Percentiles rank a stretch among this genome's conserved stretches.
Evolutionary conservation across 2,329 filamentous ascomycete species (phyloP).

Genomic region (Leptographium lundbergii): DNA sequence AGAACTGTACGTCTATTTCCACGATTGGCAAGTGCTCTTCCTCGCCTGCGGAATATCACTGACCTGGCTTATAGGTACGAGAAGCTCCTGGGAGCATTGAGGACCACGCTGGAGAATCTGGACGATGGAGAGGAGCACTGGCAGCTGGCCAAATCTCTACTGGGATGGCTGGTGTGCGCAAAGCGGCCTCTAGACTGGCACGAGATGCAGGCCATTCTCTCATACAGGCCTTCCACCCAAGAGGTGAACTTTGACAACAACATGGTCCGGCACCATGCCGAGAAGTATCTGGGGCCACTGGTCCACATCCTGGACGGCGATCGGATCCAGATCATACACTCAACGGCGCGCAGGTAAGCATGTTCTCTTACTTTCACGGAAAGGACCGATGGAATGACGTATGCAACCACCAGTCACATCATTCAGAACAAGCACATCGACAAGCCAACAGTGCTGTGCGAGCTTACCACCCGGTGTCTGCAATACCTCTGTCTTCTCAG

Average conservation of each 20-base stretch:
- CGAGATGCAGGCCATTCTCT: neutral
- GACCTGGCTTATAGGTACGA: neutral
- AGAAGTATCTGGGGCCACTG: neutral
- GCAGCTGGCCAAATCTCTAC: neutral
- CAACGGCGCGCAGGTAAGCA: neutral
- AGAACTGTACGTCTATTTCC: neutral
- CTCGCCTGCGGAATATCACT: neutral
- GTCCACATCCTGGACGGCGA: neutral
- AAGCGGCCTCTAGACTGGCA: neutral
- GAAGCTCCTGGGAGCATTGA: neutral
- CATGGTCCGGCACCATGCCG: neutral
- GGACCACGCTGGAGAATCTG: neutral
- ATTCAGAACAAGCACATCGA: neutral
- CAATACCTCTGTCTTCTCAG: neutral
- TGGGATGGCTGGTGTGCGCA: neutral
- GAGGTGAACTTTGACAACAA: neutral
- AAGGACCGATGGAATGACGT: neutral
- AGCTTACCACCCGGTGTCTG: neutral
- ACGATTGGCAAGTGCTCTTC: too few species aligned
- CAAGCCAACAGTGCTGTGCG: neutral
- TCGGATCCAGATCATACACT: neutral
- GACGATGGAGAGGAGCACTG: neutral
- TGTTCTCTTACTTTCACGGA: neutral
- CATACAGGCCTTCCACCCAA: neutral
- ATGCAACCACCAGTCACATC: neutral